phyloP scores from a whole-genome alignment of 2,329 filamentous ascomycete genomes.

The Cryoendolithus antarcticus region DNA sequence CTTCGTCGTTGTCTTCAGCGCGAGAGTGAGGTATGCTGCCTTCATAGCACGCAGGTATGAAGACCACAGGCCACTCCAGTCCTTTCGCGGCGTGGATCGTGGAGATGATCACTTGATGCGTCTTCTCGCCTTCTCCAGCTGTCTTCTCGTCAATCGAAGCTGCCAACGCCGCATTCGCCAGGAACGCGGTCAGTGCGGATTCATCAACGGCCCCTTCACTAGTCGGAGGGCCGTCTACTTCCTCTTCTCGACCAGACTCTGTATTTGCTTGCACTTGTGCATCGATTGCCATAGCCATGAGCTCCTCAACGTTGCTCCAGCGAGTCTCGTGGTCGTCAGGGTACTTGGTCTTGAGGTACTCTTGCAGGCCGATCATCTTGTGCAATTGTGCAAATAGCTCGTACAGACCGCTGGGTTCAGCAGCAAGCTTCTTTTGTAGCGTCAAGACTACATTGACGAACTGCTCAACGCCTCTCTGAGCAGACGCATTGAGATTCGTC shows the following conservation, averaged over 20 bases:
- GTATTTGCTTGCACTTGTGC: slow-evolving; percentile 30
- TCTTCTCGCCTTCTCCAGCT: slow-evolving; percentile 43
- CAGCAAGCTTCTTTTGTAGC: slow-evolving; percentile 41
- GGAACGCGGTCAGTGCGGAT: slow-evolving; percentile 62
- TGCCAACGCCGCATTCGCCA: slow-evolving; percentile 83
- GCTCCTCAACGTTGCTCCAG: slow-evolving; percentile 82
- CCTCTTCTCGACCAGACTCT: slow-evolving; percentile 9
- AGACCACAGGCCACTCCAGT: slow-evolving; percentile 90
- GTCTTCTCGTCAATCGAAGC: slow-evolving; percentile 59
- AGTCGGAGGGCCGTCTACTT: slow-evolving; percentile 44
- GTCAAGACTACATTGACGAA: slow-evolving; percentile 50
- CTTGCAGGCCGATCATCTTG: slow-evolving; percentile 41
- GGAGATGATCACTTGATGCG: slow-evolving; percentile 66
- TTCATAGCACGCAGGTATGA: slow-evolving; percentile 78
- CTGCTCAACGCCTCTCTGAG: slow-evolving; percentile 43
- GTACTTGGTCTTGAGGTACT: slow-evolving; percentile 59
- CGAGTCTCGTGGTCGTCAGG: slow-evolving; percentile 63
- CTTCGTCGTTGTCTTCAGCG: slow-evolving; percentile 75
- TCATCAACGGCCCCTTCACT: slow-evolving; percentile 56
- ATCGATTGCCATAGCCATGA: slow-evolving; percentile 68
- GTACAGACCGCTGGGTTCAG: slow-evolving; percentile 27
- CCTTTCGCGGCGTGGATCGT: slow-evolving; percentile 96
- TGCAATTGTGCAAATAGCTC: slow-evolving; percentile 24
- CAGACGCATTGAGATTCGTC: slow-evolving; percentile 43
- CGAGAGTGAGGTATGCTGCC: slow-evolving; percentile 84